Evolutionary conservation across 202 grass and related monocot species (phyloP).

Genomic region (Musa balbisiana): DNA sequence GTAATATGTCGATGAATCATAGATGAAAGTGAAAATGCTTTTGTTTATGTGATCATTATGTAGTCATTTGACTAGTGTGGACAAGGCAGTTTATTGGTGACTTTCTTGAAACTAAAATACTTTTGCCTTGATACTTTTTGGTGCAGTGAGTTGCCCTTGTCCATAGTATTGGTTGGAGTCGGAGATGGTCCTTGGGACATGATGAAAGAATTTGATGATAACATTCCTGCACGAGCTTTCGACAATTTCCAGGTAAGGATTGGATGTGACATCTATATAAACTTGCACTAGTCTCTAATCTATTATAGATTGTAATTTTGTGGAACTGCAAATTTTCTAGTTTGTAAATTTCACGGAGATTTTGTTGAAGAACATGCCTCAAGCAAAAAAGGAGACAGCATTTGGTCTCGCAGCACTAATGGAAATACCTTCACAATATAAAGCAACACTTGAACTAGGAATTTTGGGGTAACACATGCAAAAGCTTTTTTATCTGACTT

Average conservation of each 20-base stretch:
- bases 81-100: no score
- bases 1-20: background rate
- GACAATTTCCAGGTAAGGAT: slow-evolving; percentile 90
- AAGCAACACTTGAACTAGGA: slow-evolving; percentile 84
- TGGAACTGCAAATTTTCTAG: slow-evolving; percentile 29
- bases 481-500: slow-evolving; percentile 3
- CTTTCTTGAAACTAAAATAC: no score
- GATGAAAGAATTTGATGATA: slow-evolving; percentile 99
- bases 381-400: slow-evolving; percentile 64
- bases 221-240: slow-evolving; percentile 85
- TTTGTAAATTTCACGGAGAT: slow-evolving; percentile 98
- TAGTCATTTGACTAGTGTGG: background rate
- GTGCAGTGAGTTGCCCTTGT: slow-evolving; percentile 76
- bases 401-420: slow-evolving; percentile 87
- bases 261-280: background rate
- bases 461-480: slow-evolving; percentile 67
- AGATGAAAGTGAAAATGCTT: background rate
- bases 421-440: slow-evolving; percentile 95
- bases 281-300: background rate
- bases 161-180: slow-evolving; percentile 91
- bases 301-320: no score
- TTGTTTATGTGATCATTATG: background rate
- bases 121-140: slow-evolving; percentile 23
- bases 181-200: slow-evolving; percentile 99
- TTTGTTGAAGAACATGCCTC: slow-evolving; percentile 80